phyloP scores from a whole-genome alignment of 2,329 filamentous ascomycete genomes.

The Diaporthe aspalathi region DNA sequence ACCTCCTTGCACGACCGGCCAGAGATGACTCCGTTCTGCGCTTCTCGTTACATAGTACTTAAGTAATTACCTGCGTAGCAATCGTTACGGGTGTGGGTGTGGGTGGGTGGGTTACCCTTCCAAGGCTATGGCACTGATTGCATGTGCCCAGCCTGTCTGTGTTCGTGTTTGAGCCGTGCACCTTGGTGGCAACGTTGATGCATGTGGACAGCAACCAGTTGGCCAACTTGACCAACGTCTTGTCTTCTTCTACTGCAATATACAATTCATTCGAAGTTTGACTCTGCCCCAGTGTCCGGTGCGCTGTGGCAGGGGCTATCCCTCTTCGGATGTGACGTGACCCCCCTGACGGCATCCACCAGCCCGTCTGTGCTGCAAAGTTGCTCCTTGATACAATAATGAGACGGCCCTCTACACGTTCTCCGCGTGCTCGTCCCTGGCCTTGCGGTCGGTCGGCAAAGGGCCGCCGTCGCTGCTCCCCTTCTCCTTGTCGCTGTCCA shows the following conservation, averaged over 20 bases:
- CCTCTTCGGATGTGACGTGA: background rate
- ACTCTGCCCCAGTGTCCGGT: background rate
- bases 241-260: background rate
- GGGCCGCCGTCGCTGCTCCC: slow-evolving; percentile 15
- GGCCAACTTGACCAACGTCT: no score
- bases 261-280: background rate
- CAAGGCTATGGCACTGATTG: no score
- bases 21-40: background rate
- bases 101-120: background rate
- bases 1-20: background rate
- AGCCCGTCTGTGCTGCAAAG: slow-evolving; percentile 29
- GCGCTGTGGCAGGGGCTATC: slow-evolving; percentile 1
- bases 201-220: background rate
- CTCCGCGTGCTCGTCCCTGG: slow-evolving; percentile 21
- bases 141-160: background rate
- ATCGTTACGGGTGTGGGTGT: background rate
- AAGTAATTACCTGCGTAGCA: no score
- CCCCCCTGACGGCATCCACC: background rate
- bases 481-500: slow-evolving; percentile 17
- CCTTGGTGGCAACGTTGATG: background rate
- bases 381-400: slow-evolving; percentile 23
- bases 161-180: background rate
- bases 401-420: slow-evolving; percentile 19
- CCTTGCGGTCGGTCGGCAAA: background rate
- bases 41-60: no score